These are phyloP conservation scores for Arthrinium phaeospermum DNA, from an alignment of 2,329 filamentous ascomycete species.

Conservation along the genomic window DNA sequence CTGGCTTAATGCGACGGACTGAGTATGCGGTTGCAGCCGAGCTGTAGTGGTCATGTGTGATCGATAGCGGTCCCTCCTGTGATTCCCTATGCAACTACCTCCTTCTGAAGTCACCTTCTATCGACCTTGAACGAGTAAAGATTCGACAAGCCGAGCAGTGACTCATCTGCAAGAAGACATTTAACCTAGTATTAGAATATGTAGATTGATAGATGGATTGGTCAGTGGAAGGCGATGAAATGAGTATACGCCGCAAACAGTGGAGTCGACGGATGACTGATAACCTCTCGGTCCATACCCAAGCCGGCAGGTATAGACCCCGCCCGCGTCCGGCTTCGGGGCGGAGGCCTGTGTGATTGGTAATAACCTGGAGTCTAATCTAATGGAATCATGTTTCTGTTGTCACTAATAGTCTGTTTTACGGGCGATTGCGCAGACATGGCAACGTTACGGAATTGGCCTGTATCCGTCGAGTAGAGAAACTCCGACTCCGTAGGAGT, in stretches of 20 bases:
- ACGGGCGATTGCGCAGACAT: not conserved
- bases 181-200: not conserved
- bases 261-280: conserved; percentile 1
- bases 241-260: too few relatives aligned
- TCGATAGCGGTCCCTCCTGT: not conserved
- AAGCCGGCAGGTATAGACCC: not conserved
- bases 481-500: not conserved
- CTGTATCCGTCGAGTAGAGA: not conserved
- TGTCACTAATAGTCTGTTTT: not conserved
- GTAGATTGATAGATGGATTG: not conserved
- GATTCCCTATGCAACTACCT: not conserved
- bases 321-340: conserved; percentile 7
- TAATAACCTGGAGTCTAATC: not conserved
- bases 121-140: not conserved
- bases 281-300: not conserved
- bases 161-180: too few relatives aligned
- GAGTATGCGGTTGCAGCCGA: not conserved
- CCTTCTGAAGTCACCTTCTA: not conserved
- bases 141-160: not conserved
- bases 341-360: not conserved
- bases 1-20: too few relatives aligned
- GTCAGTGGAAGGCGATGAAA: too few relatives aligned
- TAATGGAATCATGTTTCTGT: not conserved
- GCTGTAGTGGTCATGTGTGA: not conserved
- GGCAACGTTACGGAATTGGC: not conserved